A percentile compares a stretch with the other conserved stretches of the same genome.
phyloP scores from a whole-genome alignment of 2,329 filamentous ascomycete genomes.

The Triangularia verruculosa region DNA sequence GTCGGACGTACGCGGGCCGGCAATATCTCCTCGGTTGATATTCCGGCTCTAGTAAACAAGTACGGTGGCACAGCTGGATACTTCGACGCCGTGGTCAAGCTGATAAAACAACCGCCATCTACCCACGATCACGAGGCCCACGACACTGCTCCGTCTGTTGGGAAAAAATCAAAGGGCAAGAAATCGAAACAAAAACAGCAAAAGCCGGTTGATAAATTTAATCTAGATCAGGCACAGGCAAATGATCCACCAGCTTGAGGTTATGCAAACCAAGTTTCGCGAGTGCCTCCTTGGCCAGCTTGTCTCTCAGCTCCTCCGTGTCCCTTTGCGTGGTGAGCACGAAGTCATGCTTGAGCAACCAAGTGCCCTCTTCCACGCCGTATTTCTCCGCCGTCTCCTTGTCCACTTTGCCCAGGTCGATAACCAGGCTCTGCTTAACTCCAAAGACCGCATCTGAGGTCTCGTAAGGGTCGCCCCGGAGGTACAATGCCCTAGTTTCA shows the following conservation, averaged over 20 bases:
- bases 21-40: constrained; percentile 35
- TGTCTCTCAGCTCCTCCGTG: constrained; percentile 62
- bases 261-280: constrained; percentile 58
- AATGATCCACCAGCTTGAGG: constrained; percentile 71
- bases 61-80: constrained; percentile 59
- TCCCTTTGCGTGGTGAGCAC: constrained; percentile 71
- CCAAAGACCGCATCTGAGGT: constrained; percentile 83
- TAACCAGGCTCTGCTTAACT: constrained; percentile 75
- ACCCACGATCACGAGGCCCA: neutral
- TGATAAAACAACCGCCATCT: constrained; percentile 47
- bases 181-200: constrained; percentile 5
- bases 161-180: neutral
- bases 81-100: constrained; percentile 55
- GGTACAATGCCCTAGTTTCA: constrained; percentile 64
- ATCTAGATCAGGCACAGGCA: constrained; percentile 69
- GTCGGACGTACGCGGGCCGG: constrained; percentile 57
- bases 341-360: constrained; percentile 70
- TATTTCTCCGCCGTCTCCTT: constrained; percentile 58
- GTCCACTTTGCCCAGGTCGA: constrained; percentile 56
- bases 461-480: constrained; percentile 77
- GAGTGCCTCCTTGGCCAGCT: constrained; percentile 63
- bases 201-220: constrained; percentile 25
- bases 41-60: constrained; percentile 44
- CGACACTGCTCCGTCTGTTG: neutral
- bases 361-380: constrained; percentile 59